Conservation (phyloP, 2,329 filamentous ascomycete genomes). For the Xylaria sp. region DNA sequence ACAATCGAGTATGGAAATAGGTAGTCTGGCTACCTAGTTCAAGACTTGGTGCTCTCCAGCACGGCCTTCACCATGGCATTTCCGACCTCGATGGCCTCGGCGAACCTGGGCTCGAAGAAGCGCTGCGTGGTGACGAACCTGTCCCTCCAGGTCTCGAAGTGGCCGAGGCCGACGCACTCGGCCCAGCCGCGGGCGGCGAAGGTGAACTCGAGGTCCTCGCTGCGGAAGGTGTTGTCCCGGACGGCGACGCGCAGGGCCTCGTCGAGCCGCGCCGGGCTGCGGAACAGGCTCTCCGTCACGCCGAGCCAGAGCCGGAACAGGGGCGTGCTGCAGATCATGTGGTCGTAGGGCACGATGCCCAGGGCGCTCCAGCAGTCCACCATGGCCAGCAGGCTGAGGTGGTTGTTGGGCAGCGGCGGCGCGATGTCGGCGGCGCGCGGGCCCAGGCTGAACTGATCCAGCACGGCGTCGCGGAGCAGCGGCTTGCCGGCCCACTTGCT, state of each 20-base stretch:
- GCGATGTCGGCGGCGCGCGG: constrained; percentile 55
- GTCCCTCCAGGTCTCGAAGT: constrained; percentile 93
- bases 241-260: constrained; percentile 87
- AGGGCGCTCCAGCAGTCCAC: constrained; percentile 98
- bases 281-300: constrained; percentile 96
- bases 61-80: constrained; percentile 99
- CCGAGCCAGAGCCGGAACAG: constrained; percentile 96
- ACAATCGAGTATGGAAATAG: background rate
- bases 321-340: constrained; percentile 99
- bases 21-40: constrained; percentile 1
- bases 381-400: constrained; percentile 92
- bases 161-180: constrained; percentile 87
- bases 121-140: constrained; percentile 89
- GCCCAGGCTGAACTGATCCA: constrained; percentile 86
- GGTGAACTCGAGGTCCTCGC: constrained; percentile 95
- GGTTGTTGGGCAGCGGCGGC: constrained; percentile 85
- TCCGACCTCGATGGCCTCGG: constrained; percentile 85
- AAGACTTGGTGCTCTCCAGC: constrained; percentile 75
- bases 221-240: constrained; percentile 90
- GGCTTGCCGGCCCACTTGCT: constrained; percentile 69
- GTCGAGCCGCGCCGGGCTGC: constrained; percentile 81
- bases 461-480: constrained; percentile 81
- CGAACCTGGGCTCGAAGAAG: constrained; percentile 92
- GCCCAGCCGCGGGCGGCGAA: constrained; percentile 97
- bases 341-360: constrained; percentile 94